Conservation (phyloP, 306 rosid genomes). For the Astragalus glycyphyllos region DNA sequence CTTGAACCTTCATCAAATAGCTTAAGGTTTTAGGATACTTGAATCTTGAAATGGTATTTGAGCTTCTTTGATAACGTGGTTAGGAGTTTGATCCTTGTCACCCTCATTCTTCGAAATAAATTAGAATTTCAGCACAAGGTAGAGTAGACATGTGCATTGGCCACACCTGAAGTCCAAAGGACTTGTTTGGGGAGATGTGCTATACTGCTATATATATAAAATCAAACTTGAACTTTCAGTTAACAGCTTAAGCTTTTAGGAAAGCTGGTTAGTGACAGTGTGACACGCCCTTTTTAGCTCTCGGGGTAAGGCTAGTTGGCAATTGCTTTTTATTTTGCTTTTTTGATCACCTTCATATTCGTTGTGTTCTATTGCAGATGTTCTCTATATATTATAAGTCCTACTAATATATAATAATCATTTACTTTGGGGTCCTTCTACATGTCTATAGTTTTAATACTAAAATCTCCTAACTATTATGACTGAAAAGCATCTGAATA, state of each 20-base stretch:
- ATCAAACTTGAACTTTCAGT: constrained; percentile 22
- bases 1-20: constrained; percentile 26
- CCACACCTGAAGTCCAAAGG: constrained; percentile 10
- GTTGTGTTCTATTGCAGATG: constrained; percentile 14
- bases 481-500: too few relatives aligned
- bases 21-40: constrained; percentile 8
- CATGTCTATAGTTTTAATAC: too few relatives aligned
- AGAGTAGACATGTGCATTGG: constrained; percentile 5
- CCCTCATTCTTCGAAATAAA: constrained; percentile 6
- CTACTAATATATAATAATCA: constrained; percentile 31
- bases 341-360: constrained; percentile 7
- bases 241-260: constrained; percentile 7
- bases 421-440: constrained; percentile 17
- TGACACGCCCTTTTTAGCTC: constrained; percentile 26
- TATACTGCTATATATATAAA: constrained; percentile 23
- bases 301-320: not conserved
- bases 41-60: constrained; percentile 22
- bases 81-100: constrained; percentile 20
- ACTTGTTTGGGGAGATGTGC: constrained; percentile 14
- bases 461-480: too few relatives aligned
- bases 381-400: constrained; percentile 16
- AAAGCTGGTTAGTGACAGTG: not conserved
- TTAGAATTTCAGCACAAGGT: constrained; percentile 5
- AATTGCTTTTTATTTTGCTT: not conserved
- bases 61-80: constrained; percentile 27